Evolutionary conservation across 75 land plant genomes (phyloP), one percentile per base, ranked within the genome.

Genomic region (Pinus albicaulis): DNA sequence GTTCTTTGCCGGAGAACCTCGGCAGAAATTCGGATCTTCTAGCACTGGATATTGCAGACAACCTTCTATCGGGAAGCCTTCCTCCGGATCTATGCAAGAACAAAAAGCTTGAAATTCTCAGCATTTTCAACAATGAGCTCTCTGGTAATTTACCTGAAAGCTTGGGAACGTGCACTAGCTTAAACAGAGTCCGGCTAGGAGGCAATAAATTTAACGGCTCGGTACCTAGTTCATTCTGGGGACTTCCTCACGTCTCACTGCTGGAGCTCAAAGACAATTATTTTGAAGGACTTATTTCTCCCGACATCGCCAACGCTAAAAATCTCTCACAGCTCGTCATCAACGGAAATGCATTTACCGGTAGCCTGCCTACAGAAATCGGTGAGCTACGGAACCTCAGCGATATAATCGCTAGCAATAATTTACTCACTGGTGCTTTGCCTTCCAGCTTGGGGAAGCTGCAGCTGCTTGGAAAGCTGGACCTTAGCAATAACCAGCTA

Each of bases 161-260:
- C 5, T 82, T 89, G 11, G 92, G 84, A 19, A 70, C 75, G 24
- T 95, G 98, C 75, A 64, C 55, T 59, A 89, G 84, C 78, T 71
- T 95, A 44, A 59, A 14, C 2, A 84, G 92, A 6, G 63, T 95
- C 23, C 71, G 93, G 25, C 63, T 95, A 14, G 61, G 44, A 13
- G 41, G 64, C 52, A 95, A 93, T 82, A 2, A 41, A 55, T 74
- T 95, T 3, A 75, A 80, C 16, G 98, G 98, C n/a, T 48, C 71
- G 26, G 74, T 95, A 23, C 94, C 98, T 0, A 69, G 48, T 0
- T 77, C 41, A 3, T 60, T 95, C 8, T 93, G 93, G 93, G 92
- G 90, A 10, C 65, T 93, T 7, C 90, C 90, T 4, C 78, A 72
- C 25, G 57, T 95, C 2, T 78, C 38, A 24, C 64, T 86, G n/a